Evolutionary conservation across 2,329 filamentous ascomycete genomes (phyloP).

Genomic region (Falciphora oryzae): DNA sequence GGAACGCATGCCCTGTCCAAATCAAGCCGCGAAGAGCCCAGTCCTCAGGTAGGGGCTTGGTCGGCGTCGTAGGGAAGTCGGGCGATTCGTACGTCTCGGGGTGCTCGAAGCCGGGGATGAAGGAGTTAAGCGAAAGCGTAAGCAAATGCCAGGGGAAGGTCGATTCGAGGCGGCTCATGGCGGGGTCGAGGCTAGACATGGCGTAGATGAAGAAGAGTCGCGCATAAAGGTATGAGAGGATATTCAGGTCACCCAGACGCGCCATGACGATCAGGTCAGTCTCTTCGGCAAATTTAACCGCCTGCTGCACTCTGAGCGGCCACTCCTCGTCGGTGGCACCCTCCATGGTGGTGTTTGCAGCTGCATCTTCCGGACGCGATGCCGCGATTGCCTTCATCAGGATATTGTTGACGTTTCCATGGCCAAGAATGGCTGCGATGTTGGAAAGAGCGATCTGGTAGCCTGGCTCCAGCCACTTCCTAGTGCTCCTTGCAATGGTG

Average conservation of each 20-base stretch:
- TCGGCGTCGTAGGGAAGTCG: slow-evolving; percentile 45
- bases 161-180: slow-evolving; percentile 37
- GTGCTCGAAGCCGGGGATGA: slow-evolving; percentile 20
- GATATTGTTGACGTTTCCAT: slow-evolving; percentile 43
- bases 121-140: slow-evolving; percentile 32
- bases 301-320: neutral
- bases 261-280: slow-evolving; percentile 43
- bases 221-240: slow-evolving; percentile 57
- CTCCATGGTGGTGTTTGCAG: slow-evolving; percentile 13
- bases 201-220: slow-evolving; percentile 53
- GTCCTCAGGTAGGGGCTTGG: too few relatives aligned
- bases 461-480: slow-evolving; percentile 47
- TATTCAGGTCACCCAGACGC: slow-evolving; percentile 50
- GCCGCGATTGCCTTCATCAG: slow-evolving; percentile 35
- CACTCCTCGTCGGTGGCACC: slow-evolving; percentile 10
- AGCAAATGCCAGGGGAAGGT: slow-evolving; percentile 33
- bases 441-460: slow-evolving; percentile 54
- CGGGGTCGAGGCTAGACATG: slow-evolving; percentile 34
- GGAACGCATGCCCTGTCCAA: too few relatives aligned
- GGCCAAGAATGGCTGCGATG: slow-evolving; percentile 45
- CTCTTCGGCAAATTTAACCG: slow-evolving; percentile 31
- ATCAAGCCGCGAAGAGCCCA: too few relatives aligned
- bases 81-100: slow-evolving; percentile 27
- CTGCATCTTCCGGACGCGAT: slow-evolving; percentile 14
- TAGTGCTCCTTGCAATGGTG: slow-evolving; percentile 47